These are phyloP conservation scores for Saccharomycopsis sp. DNA, from an alignment of 805 yeast genomes.

Conservation along the genomic window DNA sequence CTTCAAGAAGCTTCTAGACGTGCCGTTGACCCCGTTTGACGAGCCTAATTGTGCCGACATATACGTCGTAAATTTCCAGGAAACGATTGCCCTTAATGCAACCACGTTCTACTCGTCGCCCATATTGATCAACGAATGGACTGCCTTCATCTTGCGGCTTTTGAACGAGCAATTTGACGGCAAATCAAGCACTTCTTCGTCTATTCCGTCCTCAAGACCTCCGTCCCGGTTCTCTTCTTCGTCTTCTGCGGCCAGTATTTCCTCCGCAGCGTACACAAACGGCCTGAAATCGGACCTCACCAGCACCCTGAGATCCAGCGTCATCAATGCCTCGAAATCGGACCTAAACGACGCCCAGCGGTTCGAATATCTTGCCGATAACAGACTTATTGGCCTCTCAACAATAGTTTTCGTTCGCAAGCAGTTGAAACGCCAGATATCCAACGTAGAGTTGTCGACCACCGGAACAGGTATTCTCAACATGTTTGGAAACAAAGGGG, in stretches of 20 bases:
- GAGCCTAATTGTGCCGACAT: conserved; percentile 27
- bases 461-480: conserved; percentile 54
- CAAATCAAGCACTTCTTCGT: background rate
- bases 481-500: conserved; percentile 59
- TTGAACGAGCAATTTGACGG: conserved; percentile 19
- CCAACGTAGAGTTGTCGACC: conserved; percentile 34
- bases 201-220: background rate
- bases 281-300: too few species aligned
- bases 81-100: conserved; percentile 43
- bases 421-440: conserved; percentile 33
- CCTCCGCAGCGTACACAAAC: background rate
- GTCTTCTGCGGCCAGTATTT: background rate
- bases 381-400: conserved; percentile 48
- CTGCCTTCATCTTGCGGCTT: conserved; percentile 23
- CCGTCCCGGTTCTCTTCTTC: background rate
- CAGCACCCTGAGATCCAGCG: too few species aligned
- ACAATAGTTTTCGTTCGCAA: conserved; percentile 37
- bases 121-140: conserved; percentile 32
- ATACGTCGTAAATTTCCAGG: conserved; percentile 42
- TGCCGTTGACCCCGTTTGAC: conserved; percentile 14
- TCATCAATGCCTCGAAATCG: background rate
- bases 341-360: background rate
- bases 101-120: conserved; percentile 31
- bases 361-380: conserved; percentile 32
- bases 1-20: conserved; percentile 21